phyloP scores from a whole-genome alignment of 2,329 filamentous ascomycete genomes.

The Hymenoscyphus occultus region DNA sequence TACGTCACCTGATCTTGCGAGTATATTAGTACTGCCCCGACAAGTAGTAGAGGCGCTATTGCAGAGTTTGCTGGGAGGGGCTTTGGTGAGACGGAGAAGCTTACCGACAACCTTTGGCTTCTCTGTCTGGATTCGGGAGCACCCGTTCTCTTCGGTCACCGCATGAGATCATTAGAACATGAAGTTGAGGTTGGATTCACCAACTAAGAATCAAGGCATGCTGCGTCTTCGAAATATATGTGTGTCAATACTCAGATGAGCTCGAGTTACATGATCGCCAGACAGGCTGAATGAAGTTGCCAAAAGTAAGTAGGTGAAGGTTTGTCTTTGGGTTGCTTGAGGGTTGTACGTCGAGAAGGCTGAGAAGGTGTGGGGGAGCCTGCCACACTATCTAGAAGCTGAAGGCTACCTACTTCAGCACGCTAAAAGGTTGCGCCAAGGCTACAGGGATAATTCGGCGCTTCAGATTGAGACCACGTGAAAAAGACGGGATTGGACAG shows the following conservation, averaged over 20 bases:
- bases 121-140: constrained; percentile 63
- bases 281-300: neutral
- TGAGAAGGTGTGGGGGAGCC: neutral
- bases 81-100: constrained; percentile 21
- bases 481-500: neutral
- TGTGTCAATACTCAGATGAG: neutral
- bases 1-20: constrained; percentile 62
- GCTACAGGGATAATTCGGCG: constrained; percentile 9
- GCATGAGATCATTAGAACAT: constrained; percentile 45
- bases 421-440: constrained; percentile 11
- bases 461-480: neutral
- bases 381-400: too few species aligned
- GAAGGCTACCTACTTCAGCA: neutral
- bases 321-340: neutral
- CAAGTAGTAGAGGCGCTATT: neutral
- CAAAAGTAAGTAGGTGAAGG: neutral
- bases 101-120: constrained; percentile 66
- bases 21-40: neutral
- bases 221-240: neutral
- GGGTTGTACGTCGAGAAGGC: neutral
- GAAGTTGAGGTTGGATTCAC: neutral
- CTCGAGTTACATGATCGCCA: neutral
- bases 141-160: constrained; percentile 62
- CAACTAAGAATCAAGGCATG: neutral
- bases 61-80: neutral